Conservation (phyloP, 495 filamentous ascomycete genomes). For the Podospora sp. region DNA sequence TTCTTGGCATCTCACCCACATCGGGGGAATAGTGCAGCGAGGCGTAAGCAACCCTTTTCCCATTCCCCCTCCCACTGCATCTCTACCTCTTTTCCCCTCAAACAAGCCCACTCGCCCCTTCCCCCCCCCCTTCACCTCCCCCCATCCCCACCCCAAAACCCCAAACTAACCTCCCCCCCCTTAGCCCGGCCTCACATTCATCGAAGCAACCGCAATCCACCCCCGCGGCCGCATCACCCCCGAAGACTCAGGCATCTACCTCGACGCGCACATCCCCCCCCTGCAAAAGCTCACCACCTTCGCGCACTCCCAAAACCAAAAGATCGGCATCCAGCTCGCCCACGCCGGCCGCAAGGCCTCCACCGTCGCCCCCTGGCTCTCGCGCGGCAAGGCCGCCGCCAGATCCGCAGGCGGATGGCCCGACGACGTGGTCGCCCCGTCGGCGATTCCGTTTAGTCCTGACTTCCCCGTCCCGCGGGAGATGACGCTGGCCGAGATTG, state of each 20-base stretch:
- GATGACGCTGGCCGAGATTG: constrained; percentile 64
- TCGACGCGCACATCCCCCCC: constrained; percentile 66
- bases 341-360: constrained; percentile 77
- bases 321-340: constrained; percentile 71
- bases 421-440: constrained; percentile 58
- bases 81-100: too few species aligned
- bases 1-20: constrained; percentile 67
- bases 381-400: constrained; percentile 16
- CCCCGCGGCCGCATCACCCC: constrained; percentile 73
- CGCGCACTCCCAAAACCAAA: constrained; percentile 63
- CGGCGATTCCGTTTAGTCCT: constrained; percentile 50
- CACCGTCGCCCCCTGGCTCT: constrained; percentile 61
- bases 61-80: too few species aligned
- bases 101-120: too few species aligned
- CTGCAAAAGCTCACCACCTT: constrained; percentile 65
- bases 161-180: too few species aligned
- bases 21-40: constrained; percentile 64
- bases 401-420: constrained; percentile 60
- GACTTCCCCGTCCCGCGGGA: constrained; percentile 53
- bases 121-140: too few species aligned
- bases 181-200: constrained; percentile 59
- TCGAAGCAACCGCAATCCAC: constrained; percentile 70
- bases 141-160: too few species aligned
- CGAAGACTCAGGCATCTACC: constrained; percentile 70
- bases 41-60: too few species aligned